Conservation (phyloP, 805 yeast species). For the Candida silvicultrix region DNA sequence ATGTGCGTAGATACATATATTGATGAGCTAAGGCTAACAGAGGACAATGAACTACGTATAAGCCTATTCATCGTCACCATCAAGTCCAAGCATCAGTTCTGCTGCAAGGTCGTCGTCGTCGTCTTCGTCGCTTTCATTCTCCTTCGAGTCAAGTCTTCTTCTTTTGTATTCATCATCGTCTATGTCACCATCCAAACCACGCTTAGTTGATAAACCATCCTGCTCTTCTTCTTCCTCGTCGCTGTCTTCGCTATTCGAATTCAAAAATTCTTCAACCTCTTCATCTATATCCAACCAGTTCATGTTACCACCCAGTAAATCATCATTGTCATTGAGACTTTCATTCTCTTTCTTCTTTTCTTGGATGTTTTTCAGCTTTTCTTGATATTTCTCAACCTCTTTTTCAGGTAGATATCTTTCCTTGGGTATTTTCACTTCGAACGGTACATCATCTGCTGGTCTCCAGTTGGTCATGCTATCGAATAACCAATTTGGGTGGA, state of each 20-base stretch:
- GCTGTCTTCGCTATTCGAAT: constrained; percentile 31
- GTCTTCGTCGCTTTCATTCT: constrained; percentile 18
- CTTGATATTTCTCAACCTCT: constrained; percentile 27
- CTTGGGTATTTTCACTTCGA: constrained; percentile 43
- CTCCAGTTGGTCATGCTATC: constrained; percentile 79
- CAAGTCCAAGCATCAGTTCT: constrained; percentile 24
- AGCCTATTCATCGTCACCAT: constrained; percentile 10
- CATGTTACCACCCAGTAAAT: constrained; percentile 25
- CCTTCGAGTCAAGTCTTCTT: constrained; percentile 22
- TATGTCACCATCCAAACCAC: constrained; percentile 16
- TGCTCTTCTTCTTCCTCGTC: constrained; percentile 19
- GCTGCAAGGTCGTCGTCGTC: constrained; percentile 25
- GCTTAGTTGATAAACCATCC: constrained; percentile 9
- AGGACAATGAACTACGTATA: no score
- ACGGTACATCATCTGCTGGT: constrained; percentile 56
- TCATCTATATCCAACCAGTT: constrained; percentile 30
- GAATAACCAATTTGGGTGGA: constrained; percentile 89
- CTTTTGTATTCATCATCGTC: constrained; percentile 27
- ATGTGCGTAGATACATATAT: no score
- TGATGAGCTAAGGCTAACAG: no score
- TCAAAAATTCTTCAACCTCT: constrained; percentile 47
- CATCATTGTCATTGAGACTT: constrained; percentile 35
- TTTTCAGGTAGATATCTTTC: constrained; percentile 37
- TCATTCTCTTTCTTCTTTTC: constrained; percentile 33
- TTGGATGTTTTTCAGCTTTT: constrained; percentile 27